phyloP scores from a whole-genome alignment of 2,329 filamentous ascomycete species.

The Aspergillus ochraceoroseus region DNA sequence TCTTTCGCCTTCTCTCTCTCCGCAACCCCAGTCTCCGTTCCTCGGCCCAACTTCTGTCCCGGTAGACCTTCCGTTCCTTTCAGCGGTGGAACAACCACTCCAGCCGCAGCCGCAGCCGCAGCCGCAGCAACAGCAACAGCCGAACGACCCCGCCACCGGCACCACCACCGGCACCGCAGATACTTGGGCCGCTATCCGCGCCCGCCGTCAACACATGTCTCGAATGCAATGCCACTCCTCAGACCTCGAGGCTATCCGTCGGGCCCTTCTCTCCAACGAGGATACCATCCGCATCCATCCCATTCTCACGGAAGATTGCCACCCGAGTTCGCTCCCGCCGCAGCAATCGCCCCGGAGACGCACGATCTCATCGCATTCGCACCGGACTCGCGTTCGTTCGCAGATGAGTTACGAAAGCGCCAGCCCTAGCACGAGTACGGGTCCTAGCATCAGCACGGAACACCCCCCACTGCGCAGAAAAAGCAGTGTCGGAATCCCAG shows the following conservation, averaged over 20 bases:
- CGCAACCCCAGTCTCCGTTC: conserved; percentile 25
- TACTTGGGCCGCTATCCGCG: conserved; percentile 28
- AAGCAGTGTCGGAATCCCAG: conserved; percentile 27
- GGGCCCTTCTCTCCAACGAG: conserved; percentile 32
- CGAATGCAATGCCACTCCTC: conserved; percentile 38
- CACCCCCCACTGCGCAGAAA: conserved; percentile 22
- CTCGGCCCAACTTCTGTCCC: conserved; percentile 31
- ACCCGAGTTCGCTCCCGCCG: conserved; percentile 38
- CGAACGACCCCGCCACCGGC: neutral
- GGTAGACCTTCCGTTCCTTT: conserved; percentile 18
- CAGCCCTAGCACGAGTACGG: conserved; percentile 5
- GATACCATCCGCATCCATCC: conserved; percentile 15
- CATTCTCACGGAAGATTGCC: conserved; percentile 30
- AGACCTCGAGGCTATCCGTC: conserved; percentile 36
- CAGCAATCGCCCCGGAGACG: conserved; percentile 31
- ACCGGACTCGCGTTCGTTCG: conserved; percentile 30
- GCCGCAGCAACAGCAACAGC: too few relatives aligned
- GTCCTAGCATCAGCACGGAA: neutral
- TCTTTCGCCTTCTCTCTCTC: conserved; percentile 52
- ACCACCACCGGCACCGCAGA: conserved; percentile 1
- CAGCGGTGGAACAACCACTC: neutral
- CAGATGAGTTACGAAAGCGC: conserved; percentile 8
- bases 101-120: neutral
- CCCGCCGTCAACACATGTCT: conserved; percentile 40
- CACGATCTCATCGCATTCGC: conserved; percentile 26